phyloP scores from a whole-genome alignment of 139 green algal species.

The Chlamydomonas sp. region DNA sequence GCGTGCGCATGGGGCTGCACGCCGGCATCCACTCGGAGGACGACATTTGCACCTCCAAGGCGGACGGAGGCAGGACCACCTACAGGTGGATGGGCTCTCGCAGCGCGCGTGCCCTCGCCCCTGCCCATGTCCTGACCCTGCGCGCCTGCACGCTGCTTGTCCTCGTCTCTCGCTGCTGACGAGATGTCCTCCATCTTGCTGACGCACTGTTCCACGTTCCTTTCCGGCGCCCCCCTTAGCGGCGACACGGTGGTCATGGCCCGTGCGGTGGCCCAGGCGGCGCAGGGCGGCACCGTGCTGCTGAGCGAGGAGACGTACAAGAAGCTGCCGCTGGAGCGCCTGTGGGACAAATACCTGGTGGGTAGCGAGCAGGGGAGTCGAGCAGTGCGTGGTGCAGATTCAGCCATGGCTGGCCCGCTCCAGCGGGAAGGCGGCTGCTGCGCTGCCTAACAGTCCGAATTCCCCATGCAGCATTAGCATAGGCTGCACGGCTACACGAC shows the following conservation, averaged over 20 bases:
- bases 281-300: conserved; percentile 54
- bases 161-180: too few relatives aligned
- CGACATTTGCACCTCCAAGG: conserved; percentile 31
- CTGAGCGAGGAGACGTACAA: conserved; percentile 57
- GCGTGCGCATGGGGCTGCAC: conserved; percentile 48
- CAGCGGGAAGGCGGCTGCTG: too few relatives aligned
- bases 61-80: conserved; percentile 25
- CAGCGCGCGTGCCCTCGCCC: too few relatives aligned
- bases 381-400: background rate
- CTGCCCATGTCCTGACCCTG: too few relatives aligned
- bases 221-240: background rate
- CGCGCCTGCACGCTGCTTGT: too few relatives aligned
- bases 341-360: conserved; percentile 53
- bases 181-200: too few relatives aligned
- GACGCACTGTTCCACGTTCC: background rate
- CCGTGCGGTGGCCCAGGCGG: conserved; percentile 44
- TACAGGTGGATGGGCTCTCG: background rate
- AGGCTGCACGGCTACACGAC: too few relatives aligned
- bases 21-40: conserved; percentile 38
- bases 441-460: too few relatives aligned
- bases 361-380: background rate
- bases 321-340: conserved; percentile 51
- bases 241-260: conserved; percentile 41
- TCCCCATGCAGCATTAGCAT: too few relatives aligned
- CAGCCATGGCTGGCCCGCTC: too few relatives aligned